Evolutionary conservation across 1,284 basidiomycete genomes (phyloP), one percentile per base, ranked within the genome.

Genomic region (Sanghuangporus baumii): DNA sequence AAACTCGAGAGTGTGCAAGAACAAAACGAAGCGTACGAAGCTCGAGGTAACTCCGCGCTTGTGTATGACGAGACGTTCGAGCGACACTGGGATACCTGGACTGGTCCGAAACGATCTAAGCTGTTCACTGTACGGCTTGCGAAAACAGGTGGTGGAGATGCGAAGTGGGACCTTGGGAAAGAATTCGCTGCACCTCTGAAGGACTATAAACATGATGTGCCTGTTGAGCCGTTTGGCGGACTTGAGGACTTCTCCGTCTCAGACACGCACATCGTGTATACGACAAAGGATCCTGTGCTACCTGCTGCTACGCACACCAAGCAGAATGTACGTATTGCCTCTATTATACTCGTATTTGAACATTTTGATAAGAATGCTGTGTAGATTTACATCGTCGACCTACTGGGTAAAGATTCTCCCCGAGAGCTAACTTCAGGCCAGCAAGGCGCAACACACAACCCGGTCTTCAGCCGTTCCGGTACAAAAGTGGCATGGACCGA

Each of bases 41-140:
- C 85, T 62, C 80, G 91, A 9, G 92, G 91, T 3, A 83, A 86
- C 66, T 81, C 82, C 1, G 93, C 90, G 1, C 78, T 82, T 67
- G 90, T 96, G 0, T 96, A 89, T 71, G 93, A 96, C 67, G 76
- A 81, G 55, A 81, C 83, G 1, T 93, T 84, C 70, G 87, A 86
- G 47, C 80, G 94, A 26, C 93, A 96, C 67, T 97, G 94, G 94
- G 94, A 96, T 74, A 87, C 84, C 4, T 96, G 93, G 93, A 78
- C 82, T 46, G 84, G 83, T 2, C 86, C 86, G 8, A 94, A 93
- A 71, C 81, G 81, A 60, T 75, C 83, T 26, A 83, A 86, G 47
- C 74, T 94, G 60, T 93, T 93, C 72, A 82, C 83, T 38, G 84
- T 88, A 51, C 72, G 75, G 56, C 74, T 95, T 14, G 71, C 69